A percentile compares a stretch with the other conserved stretches of the same genome.
Conservation (phyloP, 2,329 filamentous ascomycete genomes). For the Mycosphaerella arachidis region DNA sequence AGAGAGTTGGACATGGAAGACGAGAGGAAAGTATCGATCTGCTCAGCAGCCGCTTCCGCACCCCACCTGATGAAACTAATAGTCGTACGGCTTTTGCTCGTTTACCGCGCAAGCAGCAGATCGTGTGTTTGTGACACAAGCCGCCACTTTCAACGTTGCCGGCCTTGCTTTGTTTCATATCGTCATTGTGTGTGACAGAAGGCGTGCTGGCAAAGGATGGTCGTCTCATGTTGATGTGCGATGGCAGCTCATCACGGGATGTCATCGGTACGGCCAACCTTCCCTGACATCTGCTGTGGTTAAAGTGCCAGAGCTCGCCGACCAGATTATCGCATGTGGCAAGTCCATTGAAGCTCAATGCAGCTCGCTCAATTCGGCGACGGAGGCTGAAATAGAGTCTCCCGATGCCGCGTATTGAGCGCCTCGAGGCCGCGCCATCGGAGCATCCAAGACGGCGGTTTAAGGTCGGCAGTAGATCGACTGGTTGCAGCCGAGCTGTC, state of each 20-base stretch:
- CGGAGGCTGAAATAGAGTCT: constrained; percentile 19
- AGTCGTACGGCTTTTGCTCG: not conserved
- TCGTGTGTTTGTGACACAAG: constrained; percentile 1
- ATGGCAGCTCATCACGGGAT: constrained; percentile 3
- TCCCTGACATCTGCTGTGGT: constrained; percentile 11
- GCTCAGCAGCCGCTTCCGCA: not conserved
- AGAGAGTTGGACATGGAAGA: no score
- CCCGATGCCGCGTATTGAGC: constrained; percentile 16
- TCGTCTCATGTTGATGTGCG: not conserved
- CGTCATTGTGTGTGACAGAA: not conserved
- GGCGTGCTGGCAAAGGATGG: not conserved
- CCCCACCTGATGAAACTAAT: not conserved
- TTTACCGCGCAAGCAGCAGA: not conserved
- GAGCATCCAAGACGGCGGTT: constrained; percentile 15
- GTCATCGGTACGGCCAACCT: not conserved
- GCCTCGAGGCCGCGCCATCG: constrained; percentile 13
- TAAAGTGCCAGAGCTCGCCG: constrained; percentile 12
- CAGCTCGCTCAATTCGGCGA: constrained; percentile 12
- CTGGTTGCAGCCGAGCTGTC: constrained; percentile 14
- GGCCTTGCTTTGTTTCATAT: constrained; percentile 8
- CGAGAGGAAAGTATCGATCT: no score
- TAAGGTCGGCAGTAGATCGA: constrained; percentile 9
- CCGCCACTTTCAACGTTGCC: not conserved
- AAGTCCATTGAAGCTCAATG: constrained; percentile 4
- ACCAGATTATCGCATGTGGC: constrained; percentile 8